Conservation (phyloP, 495 filamentous ascomycete species). For the Aspergillus olivimuriae region DNA sequence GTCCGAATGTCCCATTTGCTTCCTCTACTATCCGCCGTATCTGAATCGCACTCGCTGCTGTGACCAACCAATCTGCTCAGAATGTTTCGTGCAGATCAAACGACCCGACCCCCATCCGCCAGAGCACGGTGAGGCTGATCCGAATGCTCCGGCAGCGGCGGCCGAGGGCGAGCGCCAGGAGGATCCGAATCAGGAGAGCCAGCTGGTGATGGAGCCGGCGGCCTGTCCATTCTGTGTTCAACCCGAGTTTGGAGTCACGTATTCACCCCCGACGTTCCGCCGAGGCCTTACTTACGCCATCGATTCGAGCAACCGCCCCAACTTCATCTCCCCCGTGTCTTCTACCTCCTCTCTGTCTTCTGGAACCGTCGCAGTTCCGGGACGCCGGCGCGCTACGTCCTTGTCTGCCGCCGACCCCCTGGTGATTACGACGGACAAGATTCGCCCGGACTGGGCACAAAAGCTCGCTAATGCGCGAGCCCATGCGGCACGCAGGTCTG, state of each 20-base stretch:
- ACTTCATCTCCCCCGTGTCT: conserved; percentile 64
- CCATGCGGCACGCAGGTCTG: conserved; percentile 78
- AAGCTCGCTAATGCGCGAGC: conserved; percentile 81
- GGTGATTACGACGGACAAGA: conserved; percentile 85
- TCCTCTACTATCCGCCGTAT: conserved; percentile 91
- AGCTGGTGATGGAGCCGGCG: conserved; percentile 85
- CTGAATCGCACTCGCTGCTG: conserved; percentile 95
- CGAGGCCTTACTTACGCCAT: conserved; percentile 68
- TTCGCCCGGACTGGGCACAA: conserved; percentile 90
- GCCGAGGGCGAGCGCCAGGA: conserved; percentile 30
- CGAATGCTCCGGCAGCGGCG: conserved; percentile 39
- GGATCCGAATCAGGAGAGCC: conserved; percentile 50
- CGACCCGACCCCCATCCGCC: conserved; percentile 92
- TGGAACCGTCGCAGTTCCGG: conserved; percentile 21
- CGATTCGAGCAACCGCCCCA: conserved; percentile 34
- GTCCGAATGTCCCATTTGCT: conserved; percentile 91
- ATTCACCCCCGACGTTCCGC: conserved; percentile 81
- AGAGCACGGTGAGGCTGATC: conserved; percentile 62
- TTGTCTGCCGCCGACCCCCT: conserved; percentile 71
- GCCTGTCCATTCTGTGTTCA: conserved; percentile 93
- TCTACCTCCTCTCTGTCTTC: conserved; percentile 50
- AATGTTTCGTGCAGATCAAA: conserved; percentile 99
- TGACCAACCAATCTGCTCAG: conserved; percentile 94
- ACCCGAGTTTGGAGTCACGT: conserved; percentile 91
- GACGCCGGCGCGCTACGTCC: conserved; percentile 68